phyloP scores from a whole-genome alignment of 768 basidiomycete species.

The Auriscalpium orientale region DNA sequence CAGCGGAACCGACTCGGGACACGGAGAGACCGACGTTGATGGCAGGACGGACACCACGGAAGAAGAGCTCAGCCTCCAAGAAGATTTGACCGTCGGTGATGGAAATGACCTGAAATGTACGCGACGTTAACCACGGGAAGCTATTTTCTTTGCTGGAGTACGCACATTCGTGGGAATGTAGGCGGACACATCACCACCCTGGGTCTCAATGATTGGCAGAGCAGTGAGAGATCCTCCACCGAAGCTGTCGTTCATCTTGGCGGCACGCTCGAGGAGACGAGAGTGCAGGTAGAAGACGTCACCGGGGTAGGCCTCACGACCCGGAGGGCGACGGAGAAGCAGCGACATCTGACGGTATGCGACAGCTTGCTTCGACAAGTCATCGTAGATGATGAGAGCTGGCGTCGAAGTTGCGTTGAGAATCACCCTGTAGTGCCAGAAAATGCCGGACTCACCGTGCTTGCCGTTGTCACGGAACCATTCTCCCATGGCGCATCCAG shows the following conservation, averaged over 20 bases:
- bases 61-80: constrained; percentile 99
- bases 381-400: constrained; percentile 99
- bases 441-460: constrained; percentile 58
- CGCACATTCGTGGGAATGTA: constrained; percentile 92
- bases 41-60: constrained; percentile 99
- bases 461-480: constrained; percentile 99
- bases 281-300: constrained; percentile 99
- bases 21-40: constrained; percentile 99
- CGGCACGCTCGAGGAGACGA: constrained; percentile 98
- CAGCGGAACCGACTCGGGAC: constrained; percentile 99
- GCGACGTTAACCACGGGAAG: constrained; percentile 2
- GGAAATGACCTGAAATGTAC: constrained; percentile 76
- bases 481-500: constrained; percentile 99
- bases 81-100: constrained; percentile 99
- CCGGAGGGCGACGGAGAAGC: constrained; percentile 98
- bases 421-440: background rate
- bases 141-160: constrained; percentile 3
- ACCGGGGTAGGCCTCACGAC: constrained; percentile 99
- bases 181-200: constrained; percentile 99
- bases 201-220: constrained; percentile 98
- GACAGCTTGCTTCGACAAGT: constrained; percentile 99
- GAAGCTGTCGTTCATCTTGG: constrained; percentile 99
- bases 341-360: constrained; percentile 99
- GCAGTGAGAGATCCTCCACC: constrained; percentile 99
- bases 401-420: background rate